These are phyloP conservation scores for Graphilbum ipis-grandicollis DNA, from an alignment of 2,329 filamentous ascomycete genomes.

Conservation along the genomic window DNA sequence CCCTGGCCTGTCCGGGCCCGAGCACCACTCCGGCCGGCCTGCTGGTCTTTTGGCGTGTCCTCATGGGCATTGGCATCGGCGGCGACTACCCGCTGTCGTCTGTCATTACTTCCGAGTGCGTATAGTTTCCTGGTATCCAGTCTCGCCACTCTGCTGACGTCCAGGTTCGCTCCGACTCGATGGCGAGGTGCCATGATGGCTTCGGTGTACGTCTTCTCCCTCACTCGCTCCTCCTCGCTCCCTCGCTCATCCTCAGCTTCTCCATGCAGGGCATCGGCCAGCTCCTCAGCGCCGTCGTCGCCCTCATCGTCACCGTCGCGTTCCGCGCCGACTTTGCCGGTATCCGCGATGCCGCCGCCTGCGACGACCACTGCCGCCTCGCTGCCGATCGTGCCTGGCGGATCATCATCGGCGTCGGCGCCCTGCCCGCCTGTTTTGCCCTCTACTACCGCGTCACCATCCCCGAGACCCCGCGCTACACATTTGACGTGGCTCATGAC, in stretches of 20 bases:
- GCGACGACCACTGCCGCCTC: conserved; percentile 43
- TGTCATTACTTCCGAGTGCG: conserved; percentile 60
- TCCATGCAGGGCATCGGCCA: conserved; percentile 78
- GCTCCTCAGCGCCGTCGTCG: conserved; percentile 51
- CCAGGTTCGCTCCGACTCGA: conserved; percentile 59
- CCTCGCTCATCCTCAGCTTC: conserved; percentile 38
- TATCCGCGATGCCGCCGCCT: conserved; percentile 25
- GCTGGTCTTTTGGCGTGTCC: conserved; percentile 57
- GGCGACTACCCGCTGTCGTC: conserved; percentile 70
- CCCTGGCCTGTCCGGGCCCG: conserved; percentile 42
- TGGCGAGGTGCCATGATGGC: conserved; percentile 76
- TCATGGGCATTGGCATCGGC: conserved; percentile 66
- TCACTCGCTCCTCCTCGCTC: not conserved
- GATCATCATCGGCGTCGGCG: conserved; percentile 63
- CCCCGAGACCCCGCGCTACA: conserved; percentile 64
- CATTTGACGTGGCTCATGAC: conserved; percentile 51
- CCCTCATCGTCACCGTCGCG: conserved; percentile 47
- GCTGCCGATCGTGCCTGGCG: conserved; percentile 73
- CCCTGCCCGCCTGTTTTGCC: conserved; percentile 58
- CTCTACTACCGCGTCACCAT: conserved; percentile 80
- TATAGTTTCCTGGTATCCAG: not conserved
- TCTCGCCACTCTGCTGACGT: conserved; percentile 7
- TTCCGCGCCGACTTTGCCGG: conserved; percentile 36
- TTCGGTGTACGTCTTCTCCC: conserved; percentile 3
- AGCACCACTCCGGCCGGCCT: conserved; percentile 41